Conservation (phyloP, 1,284 basidiomycete species). For the Psilocybe mexicana region DNA sequence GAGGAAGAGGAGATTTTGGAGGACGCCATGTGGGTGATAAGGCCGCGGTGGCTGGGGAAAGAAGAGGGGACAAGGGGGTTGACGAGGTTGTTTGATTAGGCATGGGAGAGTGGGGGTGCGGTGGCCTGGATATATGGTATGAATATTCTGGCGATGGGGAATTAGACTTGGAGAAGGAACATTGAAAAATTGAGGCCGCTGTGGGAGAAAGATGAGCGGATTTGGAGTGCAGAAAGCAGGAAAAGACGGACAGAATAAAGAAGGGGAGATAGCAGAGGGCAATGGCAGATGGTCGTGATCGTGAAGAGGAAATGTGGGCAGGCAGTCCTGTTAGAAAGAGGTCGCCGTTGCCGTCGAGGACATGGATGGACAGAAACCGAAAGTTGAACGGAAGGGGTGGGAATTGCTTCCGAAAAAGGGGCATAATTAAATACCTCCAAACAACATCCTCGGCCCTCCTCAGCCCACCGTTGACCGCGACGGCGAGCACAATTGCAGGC, state of each 20-base stretch:
- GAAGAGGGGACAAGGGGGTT: constrained; percentile 28
- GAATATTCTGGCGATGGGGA: not conserved
- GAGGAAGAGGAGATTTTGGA: constrained; percentile 69
- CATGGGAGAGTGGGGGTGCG: not conserved
- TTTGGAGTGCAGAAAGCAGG: not conserved
- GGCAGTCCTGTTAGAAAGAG: not conserved
- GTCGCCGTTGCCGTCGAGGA: not conserved
- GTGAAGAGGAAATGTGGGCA: not conserved
- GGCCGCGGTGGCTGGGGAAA: constrained; percentile 26
- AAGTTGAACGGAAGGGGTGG: constrained; percentile 17
- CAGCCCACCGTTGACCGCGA: not conserved
- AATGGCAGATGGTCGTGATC: not conserved
- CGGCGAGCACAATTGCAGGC: not conserved
- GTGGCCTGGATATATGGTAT: not conserved
- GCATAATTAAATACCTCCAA: not conserved
- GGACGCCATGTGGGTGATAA: constrained; percentile 51
- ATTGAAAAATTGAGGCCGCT: constrained; percentile 8
- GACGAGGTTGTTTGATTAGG: constrained; percentile 20
- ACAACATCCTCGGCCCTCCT: not conserved
- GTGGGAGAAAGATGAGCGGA: not conserved
- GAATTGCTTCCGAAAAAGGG: constrained; percentile 18
- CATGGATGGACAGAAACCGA: not conserved
- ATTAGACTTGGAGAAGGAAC: constrained; percentile 13
- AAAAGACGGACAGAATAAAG: constrained; percentile 3
- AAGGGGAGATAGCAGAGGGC: not conserved